Percentiles rank a stretch among this genome's conserved stretches.
Evolutionary conservation across 208 protist genomes (phyloP).

Genomic region (Leishmania amazonensis): DNA sequence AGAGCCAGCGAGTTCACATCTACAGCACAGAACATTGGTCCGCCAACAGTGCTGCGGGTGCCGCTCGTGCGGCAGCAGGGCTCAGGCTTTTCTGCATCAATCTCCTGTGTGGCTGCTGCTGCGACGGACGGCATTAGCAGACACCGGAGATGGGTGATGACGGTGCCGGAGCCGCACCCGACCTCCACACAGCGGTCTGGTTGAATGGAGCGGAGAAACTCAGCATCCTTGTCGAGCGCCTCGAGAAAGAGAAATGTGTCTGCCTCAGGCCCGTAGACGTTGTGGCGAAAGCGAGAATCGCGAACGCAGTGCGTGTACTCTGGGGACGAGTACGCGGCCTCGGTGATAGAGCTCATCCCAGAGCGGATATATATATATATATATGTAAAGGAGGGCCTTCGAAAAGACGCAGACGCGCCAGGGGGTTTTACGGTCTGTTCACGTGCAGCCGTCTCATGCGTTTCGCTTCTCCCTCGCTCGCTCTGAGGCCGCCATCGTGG

Average conservation of each 20-base stretch:
- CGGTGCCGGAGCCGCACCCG: constrained; percentile 83
- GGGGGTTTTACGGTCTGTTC: background rate
- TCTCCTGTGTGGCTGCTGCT: background rate
- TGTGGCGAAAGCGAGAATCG: constrained; percentile 61
- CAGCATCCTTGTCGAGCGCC: constrained; percentile 63
- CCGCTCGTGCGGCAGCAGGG: background rate
- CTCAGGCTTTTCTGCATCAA: background rate
- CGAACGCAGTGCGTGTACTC: constrained; percentile 88
- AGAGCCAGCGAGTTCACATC: constrained; percentile 88
- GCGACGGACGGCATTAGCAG: constrained; percentile 24
- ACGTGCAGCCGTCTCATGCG: background rate
- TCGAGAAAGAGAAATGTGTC: constrained; percentile 90
- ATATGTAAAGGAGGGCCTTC: background rate
- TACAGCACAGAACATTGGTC: constrained; percentile 50
- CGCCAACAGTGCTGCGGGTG: constrained; percentile 4
- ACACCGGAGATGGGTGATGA: constrained; percentile 75
- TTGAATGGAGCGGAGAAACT: constrained; percentile 33
- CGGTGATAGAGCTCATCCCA: background rate
- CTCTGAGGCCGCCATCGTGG: background rate
- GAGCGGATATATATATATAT: background rate
- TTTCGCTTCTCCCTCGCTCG: background rate
- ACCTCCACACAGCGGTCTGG: constrained; percentile 75
- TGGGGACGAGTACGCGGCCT: constrained; percentile 50
- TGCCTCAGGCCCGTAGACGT: constrained; percentile 90
- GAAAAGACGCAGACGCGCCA: background rate